These are phyloP conservation scores for Tolypocladium endophyticum DNA, from an alignment of 2,329 filamentous ascomycete species.

Conservation along the genomic window DNA sequence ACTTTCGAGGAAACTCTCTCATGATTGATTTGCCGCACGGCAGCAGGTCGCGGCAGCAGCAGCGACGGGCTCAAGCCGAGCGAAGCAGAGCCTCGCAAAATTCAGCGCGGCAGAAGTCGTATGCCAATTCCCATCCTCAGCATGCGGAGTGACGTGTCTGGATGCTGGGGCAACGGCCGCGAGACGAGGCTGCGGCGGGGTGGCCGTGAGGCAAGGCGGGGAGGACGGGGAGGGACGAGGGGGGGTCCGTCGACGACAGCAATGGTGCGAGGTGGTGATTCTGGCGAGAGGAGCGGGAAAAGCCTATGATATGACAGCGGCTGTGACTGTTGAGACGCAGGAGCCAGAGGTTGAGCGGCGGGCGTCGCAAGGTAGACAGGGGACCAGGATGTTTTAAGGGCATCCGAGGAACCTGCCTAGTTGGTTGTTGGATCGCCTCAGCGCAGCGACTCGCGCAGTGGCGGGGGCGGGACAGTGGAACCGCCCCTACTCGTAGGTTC, in stretches of 20 bases:
- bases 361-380: background rate
- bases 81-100: conserved; percentile 14
- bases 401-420: background rate
- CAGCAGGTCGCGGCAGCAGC: background rate
- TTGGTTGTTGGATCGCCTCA: background rate
- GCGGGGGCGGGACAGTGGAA: background rate
- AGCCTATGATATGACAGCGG: background rate
- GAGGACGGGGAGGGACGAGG: background rate
- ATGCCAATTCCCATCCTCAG: conserved; percentile 20
- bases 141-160: background rate
- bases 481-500: background rate
- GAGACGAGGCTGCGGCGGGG: background rate
- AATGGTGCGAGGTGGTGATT: background rate
- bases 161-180: background rate
- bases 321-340: background rate
- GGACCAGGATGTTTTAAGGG: background rate
- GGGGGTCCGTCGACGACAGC: background rate
- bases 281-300: background rate
- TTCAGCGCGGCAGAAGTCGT: conserved; percentile 20
- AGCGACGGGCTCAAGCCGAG: background rate
- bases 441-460: background rate
- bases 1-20: conserved; percentile 50
- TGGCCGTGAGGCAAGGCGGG: background rate
- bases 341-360: background rate
- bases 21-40: conserved; percentile 22